Evolutionary conservation across 352 stramenopile genomes (phyloP).

Genomic region (Phytophthora parvispora): DNA sequence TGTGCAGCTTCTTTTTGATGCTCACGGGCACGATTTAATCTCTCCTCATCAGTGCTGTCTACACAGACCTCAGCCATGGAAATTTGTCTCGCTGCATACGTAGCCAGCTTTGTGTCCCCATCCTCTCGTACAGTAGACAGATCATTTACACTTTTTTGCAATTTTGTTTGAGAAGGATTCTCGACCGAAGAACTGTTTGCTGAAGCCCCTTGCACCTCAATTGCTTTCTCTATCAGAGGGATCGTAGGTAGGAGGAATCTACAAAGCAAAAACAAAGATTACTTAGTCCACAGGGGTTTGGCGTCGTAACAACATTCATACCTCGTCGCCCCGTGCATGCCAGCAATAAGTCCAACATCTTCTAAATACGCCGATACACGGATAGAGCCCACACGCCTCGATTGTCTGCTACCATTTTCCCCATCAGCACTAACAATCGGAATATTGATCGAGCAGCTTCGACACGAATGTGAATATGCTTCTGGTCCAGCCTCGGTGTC

Average conservation of each 20-base stretch:
- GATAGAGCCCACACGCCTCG: constrained; percentile 32
- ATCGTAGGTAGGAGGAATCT: constrained; percentile 4
- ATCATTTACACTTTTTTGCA: constrained; percentile 10
- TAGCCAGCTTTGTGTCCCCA: constrained; percentile 17
- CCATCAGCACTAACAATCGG: constrained; percentile 42
- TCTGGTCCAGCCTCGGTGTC: constrained; percentile 14
- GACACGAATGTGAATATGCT: constrained; percentile 34
- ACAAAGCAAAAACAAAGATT: constrained; percentile 2
- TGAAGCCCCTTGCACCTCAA: background rate
- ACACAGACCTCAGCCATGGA: background rate
- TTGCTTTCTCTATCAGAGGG: constrained; percentile 14
- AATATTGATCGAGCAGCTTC: constrained; percentile 74
- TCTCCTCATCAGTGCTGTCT: constrained; percentile 10
- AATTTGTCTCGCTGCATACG: background rate
- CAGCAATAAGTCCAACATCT: constrained; percentile 33
- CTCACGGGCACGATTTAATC: background rate
- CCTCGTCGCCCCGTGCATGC: background rate
- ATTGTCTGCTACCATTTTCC: background rate
- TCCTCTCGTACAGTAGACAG: constrained; percentile 17
- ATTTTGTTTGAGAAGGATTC: background rate
- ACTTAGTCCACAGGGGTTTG: no score
- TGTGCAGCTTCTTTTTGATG: constrained; percentile 28
- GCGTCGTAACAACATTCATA: constrained; percentile 7
- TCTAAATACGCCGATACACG: constrained; percentile 51
- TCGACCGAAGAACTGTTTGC: background rate